A percentile compares a stretch with the other conserved stretches of the same genome.
These are phyloP conservation scores for Crucibulum laeve DNA, from an alignment of 768 basidiomycete genomes.

Conservation along the genomic window DNA sequence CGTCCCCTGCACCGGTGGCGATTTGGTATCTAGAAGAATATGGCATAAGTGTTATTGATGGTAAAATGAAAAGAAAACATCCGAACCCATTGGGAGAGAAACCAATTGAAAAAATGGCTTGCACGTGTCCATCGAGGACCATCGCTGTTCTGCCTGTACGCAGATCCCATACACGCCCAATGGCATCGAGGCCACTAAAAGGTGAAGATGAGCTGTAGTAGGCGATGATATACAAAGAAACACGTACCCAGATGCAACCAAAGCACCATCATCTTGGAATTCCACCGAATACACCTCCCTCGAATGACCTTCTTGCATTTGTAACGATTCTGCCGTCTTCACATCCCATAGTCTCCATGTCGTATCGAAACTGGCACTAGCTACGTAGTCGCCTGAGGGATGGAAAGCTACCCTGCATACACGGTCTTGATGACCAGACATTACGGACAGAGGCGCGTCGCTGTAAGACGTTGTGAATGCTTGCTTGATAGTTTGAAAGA, in stretches of 20 bases:
- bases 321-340: constrained; percentile 69
- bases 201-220: background rate
- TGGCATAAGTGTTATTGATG: constrained; percentile 6
- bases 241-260: constrained; percentile 87
- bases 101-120: constrained; percentile 84
- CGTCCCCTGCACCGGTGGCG: constrained; percentile 94
- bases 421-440: constrained; percentile 87
- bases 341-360: constrained; percentile 99
- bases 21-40: constrained; percentile 76
- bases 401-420: constrained; percentile 96
- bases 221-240: background rate
- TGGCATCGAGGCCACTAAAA: constrained; percentile 87
- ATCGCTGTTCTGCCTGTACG: constrained; percentile 94
- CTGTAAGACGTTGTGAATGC: constrained; percentile 30
- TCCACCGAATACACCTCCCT: constrained; percentile 96
- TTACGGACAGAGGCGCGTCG: constrained; percentile 78
- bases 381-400: constrained; percentile 90
- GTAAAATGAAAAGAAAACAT: constrained; percentile 14
- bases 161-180: constrained; percentile 96
- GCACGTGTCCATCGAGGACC: constrained; percentile 96
- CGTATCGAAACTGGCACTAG: constrained; percentile 94
- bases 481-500: constrained; percentile 3
- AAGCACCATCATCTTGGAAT: constrained; percentile 92
- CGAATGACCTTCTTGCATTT: constrained; percentile 95
- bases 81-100: constrained; percentile 95